Conservation (phyloP, 177 flowering plant genomes). For the Vitis hybrid region DNA sequence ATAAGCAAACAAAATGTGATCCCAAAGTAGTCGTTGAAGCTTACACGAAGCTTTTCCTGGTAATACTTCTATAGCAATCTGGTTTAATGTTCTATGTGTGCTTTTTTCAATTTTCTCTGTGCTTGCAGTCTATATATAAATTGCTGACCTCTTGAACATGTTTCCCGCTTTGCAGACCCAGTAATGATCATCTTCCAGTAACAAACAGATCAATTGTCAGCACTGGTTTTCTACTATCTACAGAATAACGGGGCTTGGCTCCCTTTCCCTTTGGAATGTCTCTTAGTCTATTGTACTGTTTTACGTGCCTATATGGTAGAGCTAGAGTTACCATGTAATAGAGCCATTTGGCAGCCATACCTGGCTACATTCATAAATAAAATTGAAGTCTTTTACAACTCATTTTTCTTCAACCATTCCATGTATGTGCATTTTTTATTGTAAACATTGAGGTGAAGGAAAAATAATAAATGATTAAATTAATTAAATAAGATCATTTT, state of each 20-base stretch:
- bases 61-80: conserved; percentile 13
- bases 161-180: conserved; percentile 8
- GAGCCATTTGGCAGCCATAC: too few species aligned
- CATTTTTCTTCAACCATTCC: too few species aligned
- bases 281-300: too few species aligned
- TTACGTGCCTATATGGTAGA: too few species aligned
- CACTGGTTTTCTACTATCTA: neutral
- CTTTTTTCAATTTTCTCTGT: neutral
- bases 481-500: too few species aligned
- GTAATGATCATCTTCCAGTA: neutral
- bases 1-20: conserved; percentile 51
- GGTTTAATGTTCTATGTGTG: neutral
- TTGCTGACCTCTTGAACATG: neutral
- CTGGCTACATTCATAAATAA: too few species aligned
- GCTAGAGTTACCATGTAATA: too few species aligned
- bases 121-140: neutral
- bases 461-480: too few species aligned
- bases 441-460: too few species aligned
- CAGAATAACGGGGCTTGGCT: neutral
- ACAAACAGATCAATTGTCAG: neutral
- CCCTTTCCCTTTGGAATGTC: too few species aligned
- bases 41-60: conserved; percentile 48
- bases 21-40: conserved; percentile 39
- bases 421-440: too few species aligned
- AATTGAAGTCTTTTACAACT: too few species aligned